These are phyloP conservation scores for Aspergillus tamarii DNA, from an alignment of 2,329 filamentous ascomycete species.

Conservation along the genomic window DNA sequence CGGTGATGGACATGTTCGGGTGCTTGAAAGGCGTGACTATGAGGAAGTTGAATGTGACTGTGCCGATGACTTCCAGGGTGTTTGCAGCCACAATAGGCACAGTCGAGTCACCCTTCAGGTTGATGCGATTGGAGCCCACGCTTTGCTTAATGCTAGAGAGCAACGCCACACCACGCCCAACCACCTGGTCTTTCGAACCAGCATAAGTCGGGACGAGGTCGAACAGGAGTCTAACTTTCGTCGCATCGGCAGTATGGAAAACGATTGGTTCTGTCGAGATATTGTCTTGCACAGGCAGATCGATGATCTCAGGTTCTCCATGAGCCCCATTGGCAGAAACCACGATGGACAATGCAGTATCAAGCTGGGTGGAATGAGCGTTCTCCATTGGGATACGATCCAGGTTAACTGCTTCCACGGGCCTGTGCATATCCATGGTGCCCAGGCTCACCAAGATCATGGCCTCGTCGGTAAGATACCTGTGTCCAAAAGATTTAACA, in stretches of 20 bases:
- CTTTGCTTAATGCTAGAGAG: conserved; percentile 83
- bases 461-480: conserved; percentile 86
- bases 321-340: conserved; percentile 82
- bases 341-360: conserved; percentile 89
- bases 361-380: conserved; percentile 89
- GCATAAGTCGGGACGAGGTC: conserved; percentile 96
- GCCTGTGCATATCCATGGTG: conserved; percentile 90
- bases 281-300: conserved; percentile 91
- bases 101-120: conserved; percentile 86
- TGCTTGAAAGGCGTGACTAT: conserved; percentile 94
- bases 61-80: conserved; percentile 85
- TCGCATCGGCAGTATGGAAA: conserved; percentile 77
- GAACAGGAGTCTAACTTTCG: conserved; percentile 86
- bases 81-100: conserved; percentile 86
- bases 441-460: conserved; percentile 91
- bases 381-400: conserved; percentile 85
- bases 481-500: conserved; percentile 93
- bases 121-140: conserved; percentile 84
- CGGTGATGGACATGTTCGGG: conserved; percentile 88
- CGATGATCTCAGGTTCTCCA: conserved; percentile 86
- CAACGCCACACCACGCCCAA: conserved; percentile 86
- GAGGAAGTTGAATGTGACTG: conserved; percentile 95
- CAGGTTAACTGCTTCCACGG: conserved; percentile 76
- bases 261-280: conserved; percentile 91
- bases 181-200: conserved; percentile 75